Evolutionary conservation across 129 eudicot genomes (phyloP), one percentile per base, ranked within the genome.

Genomic region (Artemisia tridentata): DNA sequence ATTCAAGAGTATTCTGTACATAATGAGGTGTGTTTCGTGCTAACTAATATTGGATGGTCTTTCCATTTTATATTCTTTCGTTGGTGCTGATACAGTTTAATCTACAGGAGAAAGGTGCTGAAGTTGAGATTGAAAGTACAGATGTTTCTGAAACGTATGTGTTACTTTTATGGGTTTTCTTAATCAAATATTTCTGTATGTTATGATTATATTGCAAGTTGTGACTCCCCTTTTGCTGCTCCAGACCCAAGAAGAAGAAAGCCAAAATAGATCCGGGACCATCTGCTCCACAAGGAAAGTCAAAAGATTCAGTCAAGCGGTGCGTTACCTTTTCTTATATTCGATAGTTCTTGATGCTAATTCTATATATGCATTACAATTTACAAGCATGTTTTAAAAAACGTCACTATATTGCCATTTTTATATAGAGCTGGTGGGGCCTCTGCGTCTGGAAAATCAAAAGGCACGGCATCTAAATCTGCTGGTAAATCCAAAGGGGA

Each of bases 111-210:
- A 73, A 73, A 27, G 38, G 67, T 10, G 69, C 55, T 51, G 91
- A 81, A 25, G 82, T 55, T 65, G 59, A 84, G 47, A 27, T 4
- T 25, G 57, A 59, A 62, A 80, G 72, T 71, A 76, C 75, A 50
- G 91, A 83, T 73, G 75, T 86, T 59, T 29, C 91, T 27, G 93
- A 86, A 69, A 72, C 43, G 98, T 92, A 86, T 14, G 98, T 63
- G 19, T 75, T 75, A 14, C 48, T 41, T 59, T 25, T 74, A 29
- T 13, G 3, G 48, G 27, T 8, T 45, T 9, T 21, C 27, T 43
- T 46, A 9, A n/a, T 57, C 52, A 21, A 8, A 43, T 29, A 27
- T 63, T 5, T 65, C 19, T 43, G 6, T 3, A 15, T 31, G 53
- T 8, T 17, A 45, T 18, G 29, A 41, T 45, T 43, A 17, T 65